Base-by-base conservation (phyloP, 352 stramenopile genomes). In the Phytophthora pseudosyringae region DNA sequence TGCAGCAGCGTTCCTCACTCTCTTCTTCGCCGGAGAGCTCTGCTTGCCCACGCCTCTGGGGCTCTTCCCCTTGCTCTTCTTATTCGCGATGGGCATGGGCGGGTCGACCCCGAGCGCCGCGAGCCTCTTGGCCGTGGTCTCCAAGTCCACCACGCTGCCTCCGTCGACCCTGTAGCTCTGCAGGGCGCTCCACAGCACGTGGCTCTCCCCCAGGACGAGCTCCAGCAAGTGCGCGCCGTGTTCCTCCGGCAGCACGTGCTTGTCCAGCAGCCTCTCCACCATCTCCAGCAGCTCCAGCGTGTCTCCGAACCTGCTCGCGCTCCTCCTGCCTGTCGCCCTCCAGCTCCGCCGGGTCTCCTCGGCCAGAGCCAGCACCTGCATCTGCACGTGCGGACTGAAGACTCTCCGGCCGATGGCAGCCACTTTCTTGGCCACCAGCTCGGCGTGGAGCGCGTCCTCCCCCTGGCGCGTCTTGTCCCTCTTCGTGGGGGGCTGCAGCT, bases 211-310 rank as follows among this genome's bases (percentile, higher is more conserved):
- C 39, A 92, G 46, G 11, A 89, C 75, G 6, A 90, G 61, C 35
- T 80, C 65, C 18, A 90, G 54, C 6, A 88, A 49, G 26, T 81
- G 70, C 3, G 68, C 65, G 2, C 70, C 73, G 29, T 88, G 71
- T 16, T 90, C 80, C 59, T 92, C 83, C 12, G 71, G 64, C 25
- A 92, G 67, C 33, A 69, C 74, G 46, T 87, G 83, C 56, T 84
- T 83, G 61, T 81, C 81, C 39, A 92, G 53, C 33, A 92, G 60
- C 41, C 52, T 68, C 67, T 90, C 81, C 5, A 89, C 57, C 10
- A 88, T 26, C 0, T 21, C 53, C 1, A 92, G 55, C 16, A 92
- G 58, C 63, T 92, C 75, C 63, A 86, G 76, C 8, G 76, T 67
- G 4, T 76, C 63, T n/a, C 52, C 53, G 8, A 77, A 71, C 7